These are phyloP conservation scores for Coemansia sp. DNA, from an alignment of 192 early-diverging fungal genomes.

Conservation along the genomic window DNA sequence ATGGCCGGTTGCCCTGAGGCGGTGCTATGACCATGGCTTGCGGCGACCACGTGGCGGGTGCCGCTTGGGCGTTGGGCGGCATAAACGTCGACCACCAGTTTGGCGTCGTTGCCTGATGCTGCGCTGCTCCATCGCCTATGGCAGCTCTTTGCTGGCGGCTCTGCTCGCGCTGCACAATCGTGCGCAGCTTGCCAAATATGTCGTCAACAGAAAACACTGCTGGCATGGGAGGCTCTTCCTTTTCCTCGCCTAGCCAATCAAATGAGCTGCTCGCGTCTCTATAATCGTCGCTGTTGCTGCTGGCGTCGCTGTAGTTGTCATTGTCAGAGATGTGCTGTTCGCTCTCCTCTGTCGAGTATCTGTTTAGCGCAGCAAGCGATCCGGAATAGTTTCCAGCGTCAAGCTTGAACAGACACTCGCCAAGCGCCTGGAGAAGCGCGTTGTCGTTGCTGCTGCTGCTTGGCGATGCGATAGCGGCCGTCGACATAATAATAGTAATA, in stretches of 20 bases:
- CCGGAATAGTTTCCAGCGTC: constrained; percentile 35
- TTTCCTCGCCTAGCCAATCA: constrained; percentile 20
- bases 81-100: constrained; percentile 53
- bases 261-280: constrained; percentile 53
- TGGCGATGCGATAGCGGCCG: constrained; percentile 1
- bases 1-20: constrained; percentile 3
- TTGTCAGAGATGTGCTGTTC: constrained; percentile 1
- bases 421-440: constrained; percentile 27
- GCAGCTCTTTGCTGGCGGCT: constrained; percentile 8
- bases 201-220: constrained; percentile 16
- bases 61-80: constrained; percentile 4
- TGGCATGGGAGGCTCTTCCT: background rate
- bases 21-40: constrained; percentile 21
- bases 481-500: background rate
- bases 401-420: constrained; percentile 41
- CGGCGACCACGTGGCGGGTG: constrained; percentile 34
- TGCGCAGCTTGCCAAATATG: constrained; percentile 32
- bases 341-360: constrained; percentile 9
- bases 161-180: constrained; percentile 42
- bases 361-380: constrained; percentile 32
- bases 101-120: constrained; percentile 5
- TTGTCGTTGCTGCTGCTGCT: background rate
- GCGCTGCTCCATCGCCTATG: background rate
- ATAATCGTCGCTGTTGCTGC: constrained; percentile 46
- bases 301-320: constrained; percentile 22